Base-by-base conservation (phyloP, 2,329 filamentous ascomycete genomes). In the Trematosphaeria pertusa region DNA sequence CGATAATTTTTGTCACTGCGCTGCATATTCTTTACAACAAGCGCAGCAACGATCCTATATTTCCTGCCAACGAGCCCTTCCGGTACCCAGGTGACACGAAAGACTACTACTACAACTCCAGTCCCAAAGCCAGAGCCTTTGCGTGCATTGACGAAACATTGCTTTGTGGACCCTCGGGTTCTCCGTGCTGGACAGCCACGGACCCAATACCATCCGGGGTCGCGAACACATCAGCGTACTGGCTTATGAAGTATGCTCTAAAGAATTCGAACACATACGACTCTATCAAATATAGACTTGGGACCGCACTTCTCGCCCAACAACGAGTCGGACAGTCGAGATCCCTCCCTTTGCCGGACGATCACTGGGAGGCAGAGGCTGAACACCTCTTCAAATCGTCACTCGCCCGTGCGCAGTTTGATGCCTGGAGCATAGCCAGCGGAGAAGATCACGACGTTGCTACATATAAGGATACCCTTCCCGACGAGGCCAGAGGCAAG, bases 381-480 rank as follows among this genome's bases (percentile, higher is more conserved):
- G 38, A 37, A 15, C 38, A 43, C 11, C 17, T 48, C 4, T 48
- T 43, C 18, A 36, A 30, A 19, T 37, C 45, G n/a, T 43, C 45
- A 11, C 15, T 48, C 4, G 45, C 38, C 12, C 22, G 45, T 36
- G 38, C 38, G n/a, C 45, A 48, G n/a, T 43, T 43, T 18, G 45
- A 43, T 32, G 45, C 45, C 2, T 43, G 45, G 45, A 48, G 45
- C 18, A 30, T 48, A 10, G 45, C 38, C 2, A 43, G 38, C 19
- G 45, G 38, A 2, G 45, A 48, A 37, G 45, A 43, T 12, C 19
- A 37, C 8, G 38, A 48, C n/a, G 18, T 36, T 7, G 22, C n/a
- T 7, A 44, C 41, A 14, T 44, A 44, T 26, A 37, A 14, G 20
- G 24, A 44, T 12, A 30, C 9, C 28, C 31, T 34, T 14, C 31